Evolutionary conservation across 192 early-diverging fungal genomes (phyloP).

Genomic region (Umbelopsis vinacea): DNA sequence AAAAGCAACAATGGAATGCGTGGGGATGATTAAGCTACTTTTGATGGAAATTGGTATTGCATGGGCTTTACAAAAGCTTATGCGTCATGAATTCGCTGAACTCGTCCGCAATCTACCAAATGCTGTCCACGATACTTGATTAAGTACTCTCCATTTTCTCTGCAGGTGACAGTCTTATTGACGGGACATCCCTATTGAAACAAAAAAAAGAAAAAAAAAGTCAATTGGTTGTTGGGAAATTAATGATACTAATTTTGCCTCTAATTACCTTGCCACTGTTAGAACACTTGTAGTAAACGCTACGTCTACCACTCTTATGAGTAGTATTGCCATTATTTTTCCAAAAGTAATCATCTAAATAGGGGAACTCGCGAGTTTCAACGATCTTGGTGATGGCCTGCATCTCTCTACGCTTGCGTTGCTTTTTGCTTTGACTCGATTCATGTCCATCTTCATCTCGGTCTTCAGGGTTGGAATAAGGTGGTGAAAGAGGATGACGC

Average conservation of each 20-base stretch:
- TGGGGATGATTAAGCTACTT: constrained; percentile 3
- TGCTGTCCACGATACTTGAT: constrained; percentile 64
- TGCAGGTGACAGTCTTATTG: constrained; percentile 62
- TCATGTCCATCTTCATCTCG: constrained; percentile 19
- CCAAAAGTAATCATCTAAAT: constrained; percentile 56
- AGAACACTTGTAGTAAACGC: constrained; percentile 64
- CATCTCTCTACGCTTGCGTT: constrained; percentile 62
- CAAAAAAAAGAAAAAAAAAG: constrained; percentile 22
- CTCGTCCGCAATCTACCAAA: constrained; percentile 52
- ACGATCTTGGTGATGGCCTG: constrained; percentile 63
- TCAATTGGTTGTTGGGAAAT: neutral
- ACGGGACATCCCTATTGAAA: constrained; percentile 42
- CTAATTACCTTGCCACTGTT: constrained; percentile 53
- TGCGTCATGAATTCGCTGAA: constrained; percentile 45
- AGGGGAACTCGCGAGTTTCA: constrained; percentile 53
- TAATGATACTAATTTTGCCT: constrained; percentile 16
- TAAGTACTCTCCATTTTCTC: constrained; percentile 52
- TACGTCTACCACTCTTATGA: constrained; percentile 59
- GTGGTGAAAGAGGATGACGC: constrained; percentile 12
- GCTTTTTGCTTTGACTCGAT: constrained; percentile 25
- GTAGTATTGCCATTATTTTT: constrained; percentile 66
- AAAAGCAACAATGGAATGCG: neutral
- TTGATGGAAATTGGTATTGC: neutral
- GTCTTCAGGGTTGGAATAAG: constrained; percentile 16
- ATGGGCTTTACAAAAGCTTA: neutral